phyloP scores from a whole-genome alignment of 225 moss, liverwort and hornwort species.

The Climacium dendroides region DNA sequence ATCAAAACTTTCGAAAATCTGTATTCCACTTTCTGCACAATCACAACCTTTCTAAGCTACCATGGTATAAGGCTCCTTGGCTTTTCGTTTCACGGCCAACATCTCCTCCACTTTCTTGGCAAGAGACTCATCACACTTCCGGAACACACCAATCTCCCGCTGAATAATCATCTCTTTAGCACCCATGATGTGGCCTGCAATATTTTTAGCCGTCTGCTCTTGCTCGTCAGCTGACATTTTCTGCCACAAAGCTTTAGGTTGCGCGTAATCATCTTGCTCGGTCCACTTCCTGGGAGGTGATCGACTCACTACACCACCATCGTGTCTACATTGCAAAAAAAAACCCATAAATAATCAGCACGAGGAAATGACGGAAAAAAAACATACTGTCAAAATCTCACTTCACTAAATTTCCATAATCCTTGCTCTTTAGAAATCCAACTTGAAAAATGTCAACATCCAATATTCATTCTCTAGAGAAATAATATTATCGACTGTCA shows the following conservation, averaged over 20 bases:
- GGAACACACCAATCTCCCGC: slow-evolving; percentile 49
- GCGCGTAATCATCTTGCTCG: slow-evolving; percentile 10
- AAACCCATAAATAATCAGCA: neutral
- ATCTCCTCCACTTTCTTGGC: slow-evolving; percentile 33
- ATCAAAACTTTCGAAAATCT: neutral
- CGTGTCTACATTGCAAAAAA: slow-evolving; percentile 4
- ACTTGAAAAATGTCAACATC: too few species aligned
- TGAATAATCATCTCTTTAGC: slow-evolving; percentile 39
- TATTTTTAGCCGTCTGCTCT: slow-evolving; percentile 33
- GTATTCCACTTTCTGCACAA: neutral
- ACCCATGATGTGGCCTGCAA: slow-evolving; percentile 51
- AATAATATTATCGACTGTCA: neutral
- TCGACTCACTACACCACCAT: slow-evolving; percentile 42
- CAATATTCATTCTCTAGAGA: too few species aligned
- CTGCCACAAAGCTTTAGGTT: slow-evolving; percentile 18
- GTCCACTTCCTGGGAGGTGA: slow-evolving; percentile 27
- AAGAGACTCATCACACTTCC: slow-evolving; percentile 32
- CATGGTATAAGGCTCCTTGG: slow-evolving; percentile 52
- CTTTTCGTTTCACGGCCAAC: slow-evolving; percentile 35
- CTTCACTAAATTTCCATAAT: neutral
- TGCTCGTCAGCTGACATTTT: slow-evolving; percentile 45
- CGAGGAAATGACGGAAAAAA: too few species aligned
- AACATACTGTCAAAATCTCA: accelerated
- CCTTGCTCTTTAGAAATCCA: too few species aligned
- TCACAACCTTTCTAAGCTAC: neutral